A percentile compares a stretch with the other conserved stretches of the same genome.
Evolutionary conservation across 2,329 filamentous ascomycete genomes (phyloP).

Genomic region (Arthrinium puccinioides): DNA sequence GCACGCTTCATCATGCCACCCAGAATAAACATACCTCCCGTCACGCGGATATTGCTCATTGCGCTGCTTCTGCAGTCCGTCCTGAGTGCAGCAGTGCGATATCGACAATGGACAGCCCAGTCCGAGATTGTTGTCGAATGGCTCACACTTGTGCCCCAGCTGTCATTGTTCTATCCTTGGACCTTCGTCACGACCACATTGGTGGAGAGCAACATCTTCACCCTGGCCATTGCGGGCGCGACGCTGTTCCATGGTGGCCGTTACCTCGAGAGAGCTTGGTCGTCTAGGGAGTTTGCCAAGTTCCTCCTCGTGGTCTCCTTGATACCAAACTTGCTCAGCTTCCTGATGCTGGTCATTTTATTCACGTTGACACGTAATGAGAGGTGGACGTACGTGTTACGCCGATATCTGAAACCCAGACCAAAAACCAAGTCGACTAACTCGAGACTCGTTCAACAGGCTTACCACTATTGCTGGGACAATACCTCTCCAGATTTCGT

Average conservation of each 20-base stretch:
- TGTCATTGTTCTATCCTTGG: constrained; percentile 87
- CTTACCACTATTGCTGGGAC: constrained; percentile 81
- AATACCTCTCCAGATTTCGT: constrained; percentile 82
- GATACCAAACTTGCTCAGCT: constrained; percentile 72
- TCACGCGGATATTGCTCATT: constrained; percentile 77
- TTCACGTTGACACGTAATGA: constrained; percentile 62
- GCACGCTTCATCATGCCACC: constrained; percentile 66
- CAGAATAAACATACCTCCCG: constrained; percentile 85
- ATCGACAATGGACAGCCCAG: constrained; percentile 58
- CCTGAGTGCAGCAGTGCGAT: constrained; percentile 72
- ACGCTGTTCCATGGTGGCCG: constrained; percentile 88
- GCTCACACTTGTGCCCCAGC: constrained; percentile 76
- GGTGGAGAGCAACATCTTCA: constrained; percentile 90
- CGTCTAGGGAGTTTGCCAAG: constrained; percentile 83
- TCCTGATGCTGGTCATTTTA: constrained; percentile 66
- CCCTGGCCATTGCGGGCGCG: constrained; percentile 65
- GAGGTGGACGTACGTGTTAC: constrained; percentile 57
- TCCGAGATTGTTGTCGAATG: constrained; percentile 72
- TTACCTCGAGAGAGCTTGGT: constrained; percentile 95
- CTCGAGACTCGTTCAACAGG: constrained; percentile 33
- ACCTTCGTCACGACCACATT: constrained; percentile 79
- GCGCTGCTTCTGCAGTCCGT: constrained; percentile 70
- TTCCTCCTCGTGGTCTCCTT: constrained; percentile 73
- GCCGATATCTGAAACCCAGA: background rate
- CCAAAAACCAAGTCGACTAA: constrained; percentile 8